Evolutionary conservation across 2,329 filamentous ascomycete genomes (phyloP).

Genomic region (Apiospora phragmitis): DNA sequence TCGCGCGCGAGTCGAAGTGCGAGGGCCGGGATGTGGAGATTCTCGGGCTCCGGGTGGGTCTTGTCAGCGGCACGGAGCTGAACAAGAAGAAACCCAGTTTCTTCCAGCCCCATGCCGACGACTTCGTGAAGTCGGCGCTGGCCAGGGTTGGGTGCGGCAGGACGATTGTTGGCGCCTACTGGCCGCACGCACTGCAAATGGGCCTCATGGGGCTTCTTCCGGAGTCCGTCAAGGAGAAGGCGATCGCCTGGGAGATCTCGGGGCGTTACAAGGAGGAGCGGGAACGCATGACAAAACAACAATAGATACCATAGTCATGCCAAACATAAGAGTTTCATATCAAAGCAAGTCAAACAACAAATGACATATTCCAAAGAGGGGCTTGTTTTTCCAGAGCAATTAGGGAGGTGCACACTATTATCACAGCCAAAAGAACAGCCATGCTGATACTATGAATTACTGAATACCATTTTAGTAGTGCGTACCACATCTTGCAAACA

Average conservation of each 20-base stretch:
- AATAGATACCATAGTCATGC: background rate
- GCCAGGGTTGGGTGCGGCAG: slow-evolving; percentile 15
- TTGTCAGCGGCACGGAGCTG: slow-evolving; percentile 21
- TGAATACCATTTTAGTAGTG: no score
- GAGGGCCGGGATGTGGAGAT: slow-evolving; percentile 22
- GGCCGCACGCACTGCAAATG: slow-evolving; percentile 4
- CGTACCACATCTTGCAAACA: no score
- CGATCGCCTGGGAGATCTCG: background rate
- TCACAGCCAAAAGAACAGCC: no score
- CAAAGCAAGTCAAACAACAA: background rate
- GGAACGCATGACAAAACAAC: background rate
- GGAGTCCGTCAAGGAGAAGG: background rate
- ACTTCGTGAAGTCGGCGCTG: slow-evolving; percentile 22
- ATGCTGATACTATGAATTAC: no score
- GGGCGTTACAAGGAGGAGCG: background rate
- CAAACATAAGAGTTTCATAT: background rate
- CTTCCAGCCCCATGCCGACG: slow-evolving; percentile 19
- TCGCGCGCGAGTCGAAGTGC: slow-evolving; percentile 21
- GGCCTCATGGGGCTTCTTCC: background rate
- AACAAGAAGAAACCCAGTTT: slow-evolving; percentile 15
- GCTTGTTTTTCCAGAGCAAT: background rate
- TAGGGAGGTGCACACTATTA: no score
- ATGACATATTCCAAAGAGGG: background rate
- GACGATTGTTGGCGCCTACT: background rate
- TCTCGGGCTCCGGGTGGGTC: slow-evolving; percentile 21